These are phyloP conservation scores for Schizothecium vesticola DNA, from an alignment of 495 filamentous ascomycete genomes.

Conservation along the genomic window DNA sequence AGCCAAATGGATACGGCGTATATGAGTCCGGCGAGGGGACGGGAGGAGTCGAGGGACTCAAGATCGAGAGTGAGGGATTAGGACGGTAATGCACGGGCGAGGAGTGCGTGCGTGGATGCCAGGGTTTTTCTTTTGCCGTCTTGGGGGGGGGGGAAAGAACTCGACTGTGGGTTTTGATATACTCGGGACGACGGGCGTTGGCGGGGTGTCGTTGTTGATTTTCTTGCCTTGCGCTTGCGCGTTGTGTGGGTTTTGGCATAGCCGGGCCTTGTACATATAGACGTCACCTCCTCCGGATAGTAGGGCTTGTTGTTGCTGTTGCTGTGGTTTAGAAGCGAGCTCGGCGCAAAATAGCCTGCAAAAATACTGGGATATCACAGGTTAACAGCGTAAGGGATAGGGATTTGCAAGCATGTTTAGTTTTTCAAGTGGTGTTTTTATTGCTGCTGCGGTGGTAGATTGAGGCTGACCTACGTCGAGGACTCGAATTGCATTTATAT, in stretches of 20 bases:
- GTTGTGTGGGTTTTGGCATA: background rate
- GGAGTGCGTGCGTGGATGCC: background rate
- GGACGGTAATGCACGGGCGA: background rate
- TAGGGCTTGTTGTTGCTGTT: background rate
- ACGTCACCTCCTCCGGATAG: background rate
- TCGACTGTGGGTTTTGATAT: background rate
- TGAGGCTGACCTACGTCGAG: background rate
- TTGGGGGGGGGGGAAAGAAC: background rate
- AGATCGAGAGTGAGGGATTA: background rate
- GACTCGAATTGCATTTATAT: background rate
- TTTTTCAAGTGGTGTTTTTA: background rate
- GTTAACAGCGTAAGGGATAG: background rate
- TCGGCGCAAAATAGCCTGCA: background rate
- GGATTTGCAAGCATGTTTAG: background rate
- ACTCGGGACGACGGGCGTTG: background rate
- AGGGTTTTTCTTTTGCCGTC: background rate
- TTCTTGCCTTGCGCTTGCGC: background rate
- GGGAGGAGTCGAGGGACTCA: background rate
- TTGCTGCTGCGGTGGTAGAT: background rate
- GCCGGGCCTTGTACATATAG: background rate
- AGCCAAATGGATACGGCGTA: slow-evolving; percentile 11
- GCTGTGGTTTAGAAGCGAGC: background rate
- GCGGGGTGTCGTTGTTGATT: background rate
- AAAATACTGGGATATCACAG: background rate
- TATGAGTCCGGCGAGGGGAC: background rate